Base-by-base conservation (phyloP, 768 basidiomycete species). In the Phaeolepiota aurea region DNA sequence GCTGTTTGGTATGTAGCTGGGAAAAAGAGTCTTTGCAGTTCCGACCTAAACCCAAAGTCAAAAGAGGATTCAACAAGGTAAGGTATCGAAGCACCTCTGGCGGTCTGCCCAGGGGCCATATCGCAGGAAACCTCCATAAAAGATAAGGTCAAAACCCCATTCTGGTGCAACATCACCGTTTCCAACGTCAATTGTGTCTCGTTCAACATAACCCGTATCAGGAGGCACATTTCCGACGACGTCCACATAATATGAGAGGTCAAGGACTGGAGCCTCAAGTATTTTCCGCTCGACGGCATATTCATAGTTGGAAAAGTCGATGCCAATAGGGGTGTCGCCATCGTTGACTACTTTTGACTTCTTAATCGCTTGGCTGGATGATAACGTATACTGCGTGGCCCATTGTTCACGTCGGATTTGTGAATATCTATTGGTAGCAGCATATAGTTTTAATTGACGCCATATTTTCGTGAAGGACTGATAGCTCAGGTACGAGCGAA, bases 41-140 rank as follows among this genome's bases (percentile, higher is more conserved):
- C 76, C 11, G 69, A 76, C 34, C 90, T 87, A 51, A 4, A 9
- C 44, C 22, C 20, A 32, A 16, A 48, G 23, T 23, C 22, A 20
- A 45, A 20, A 44, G 33, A 45, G 3, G 43, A 36, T 25, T 16
- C 20, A 25, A 20, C 38, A 21, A 19, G 16, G 9, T 20, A 11
- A 31, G 14, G 9, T 31, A 14, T 14, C n/a, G n/a, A n/a, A n/a
- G 50, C 53, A 82, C 87, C 92, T 71, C 59, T 96, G 94, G 18
- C 93, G 74, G 62, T 98, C 94, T 16, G 92, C 85, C 94, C 94
- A 98, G 3, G 94, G 94, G 3, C 94, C 94, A 55, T 97, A 98
- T 14, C 77, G 74, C 23, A 96, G 48, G 23, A 71, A 57, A 0
- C 89, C 93, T 13, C 80, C 79, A 43, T 77, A 66, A n/a, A 97